Evolutionary conservation across 225 moss, liverwort and hornwort genomes (phyloP).

Genomic region (Antitrichia curtipendula): DNA sequence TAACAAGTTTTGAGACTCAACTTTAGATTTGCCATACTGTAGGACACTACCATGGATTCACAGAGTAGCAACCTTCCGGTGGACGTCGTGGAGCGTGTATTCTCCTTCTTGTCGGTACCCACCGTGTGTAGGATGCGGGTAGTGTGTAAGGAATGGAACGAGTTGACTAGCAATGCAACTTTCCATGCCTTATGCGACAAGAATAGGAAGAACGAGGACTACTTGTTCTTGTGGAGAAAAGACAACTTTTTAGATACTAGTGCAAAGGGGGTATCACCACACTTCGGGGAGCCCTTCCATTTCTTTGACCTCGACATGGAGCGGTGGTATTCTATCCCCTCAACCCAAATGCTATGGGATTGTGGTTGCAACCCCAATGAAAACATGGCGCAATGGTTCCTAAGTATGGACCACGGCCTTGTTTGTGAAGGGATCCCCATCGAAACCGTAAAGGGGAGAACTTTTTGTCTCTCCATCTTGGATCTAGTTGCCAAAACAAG

Average conservation of each 20-base stretch:
- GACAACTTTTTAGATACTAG: fast-evolving
- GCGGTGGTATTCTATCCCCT: neutral
- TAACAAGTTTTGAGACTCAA: neutral
- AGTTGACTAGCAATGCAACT: neutral
- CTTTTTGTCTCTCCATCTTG: neutral
- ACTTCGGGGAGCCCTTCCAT: fast-evolving
- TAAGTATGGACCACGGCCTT: too few relatives aligned
- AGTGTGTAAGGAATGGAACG: neutral
- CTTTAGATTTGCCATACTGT: too few relatives aligned
- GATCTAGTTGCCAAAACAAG: neutral
- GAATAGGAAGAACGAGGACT: neutral
- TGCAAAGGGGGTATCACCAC: fast-evolving
- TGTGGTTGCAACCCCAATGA: fast-evolving
- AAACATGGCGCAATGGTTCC: too few relatives aligned
- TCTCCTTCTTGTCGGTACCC: neutral
- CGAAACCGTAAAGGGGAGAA: fast-evolving
- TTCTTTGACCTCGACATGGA: neutral
- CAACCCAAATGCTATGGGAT: too few relatives aligned
- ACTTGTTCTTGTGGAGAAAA: neutral
- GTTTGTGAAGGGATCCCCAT: fast-evolving
- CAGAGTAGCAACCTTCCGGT: fast-evolving
- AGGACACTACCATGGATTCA: neutral
- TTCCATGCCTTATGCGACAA: neutral
- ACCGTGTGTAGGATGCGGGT: neutral
- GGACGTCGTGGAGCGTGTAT: fast-evolving